Base-by-base conservation (phyloP, 2,329 filamentous ascomycete species). In the Macrophomina phaseolina region DNA sequence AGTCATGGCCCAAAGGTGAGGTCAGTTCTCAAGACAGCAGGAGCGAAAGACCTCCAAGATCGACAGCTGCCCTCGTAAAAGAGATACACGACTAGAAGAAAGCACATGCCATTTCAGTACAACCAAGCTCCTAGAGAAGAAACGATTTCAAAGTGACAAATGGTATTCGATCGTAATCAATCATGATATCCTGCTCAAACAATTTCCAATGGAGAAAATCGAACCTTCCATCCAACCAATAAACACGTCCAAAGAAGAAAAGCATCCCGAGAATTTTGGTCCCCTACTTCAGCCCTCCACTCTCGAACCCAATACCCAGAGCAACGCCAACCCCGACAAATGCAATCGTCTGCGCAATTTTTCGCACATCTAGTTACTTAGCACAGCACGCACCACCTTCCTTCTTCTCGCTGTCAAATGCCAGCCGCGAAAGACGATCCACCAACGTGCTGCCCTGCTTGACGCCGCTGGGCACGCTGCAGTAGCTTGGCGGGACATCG, bases 401-500 rank as follows among this genome's bases (percentile, higher is more conserved):
- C 65, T 66, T 55, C 46, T 61, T 28, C 34, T 53, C 53, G 14
- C 23, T 34, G 18, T 49, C 36, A n/a, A 83, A 84, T 49, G 80
- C 83, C 71, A 84, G 70, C 68, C 75, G 73, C 69, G 83, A 86
- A 69, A 86, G 74, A 73, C 79, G 81, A 75, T 89, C 83, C 14
- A 85, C 75, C 42, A 84, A 30, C 18, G 70, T 68, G 28, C 36
- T 79, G 0, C 81, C 83, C 32, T 83, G 81, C 14, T 82, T 83
- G 5, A 91, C 81, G 76, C 92, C 89, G 71, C 88, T 92, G 1
- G 93, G 92, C 34, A 90, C 90, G 71, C 85, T 87, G 49, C 86
- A 87, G 77, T 89, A 94, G 72, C 87, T 91, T 0, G 92, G 91
- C 66, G 91, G 90, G 16, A 96, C 90, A 77, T 96, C 91, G 77